A percentile compares a stretch with the other conserved stretches of the same genome.
These are phyloP conservation scores for Orbilia oligospora DNA, from an alignment of 2,329 filamentous ascomycete species.

Conservation along the genomic window DNA sequence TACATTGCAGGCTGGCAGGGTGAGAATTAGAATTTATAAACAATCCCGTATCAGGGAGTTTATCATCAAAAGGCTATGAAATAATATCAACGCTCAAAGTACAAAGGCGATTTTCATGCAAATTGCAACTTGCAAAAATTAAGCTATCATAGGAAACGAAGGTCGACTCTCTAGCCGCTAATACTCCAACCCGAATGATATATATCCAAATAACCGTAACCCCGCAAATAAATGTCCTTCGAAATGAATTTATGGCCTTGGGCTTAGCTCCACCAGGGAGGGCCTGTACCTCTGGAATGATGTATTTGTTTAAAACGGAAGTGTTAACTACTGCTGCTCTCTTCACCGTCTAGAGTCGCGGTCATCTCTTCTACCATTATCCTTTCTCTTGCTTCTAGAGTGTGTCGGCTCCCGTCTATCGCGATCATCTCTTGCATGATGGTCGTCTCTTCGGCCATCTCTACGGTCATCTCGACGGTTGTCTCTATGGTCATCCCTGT, in stretches of 20 bases:
- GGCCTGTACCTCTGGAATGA: not conserved
- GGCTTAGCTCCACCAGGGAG: constrained; percentile 40
- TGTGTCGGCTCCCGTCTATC: constrained; percentile 30
- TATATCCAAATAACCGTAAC: not conserved
- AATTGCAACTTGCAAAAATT: not conserved
- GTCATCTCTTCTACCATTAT: constrained; percentile 37
- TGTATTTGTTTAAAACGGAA: not conserved
- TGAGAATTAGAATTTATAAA: not conserved
- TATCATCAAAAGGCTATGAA: not conserved
- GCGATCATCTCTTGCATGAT: constrained; percentile 1
- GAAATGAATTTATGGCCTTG: not conserved
- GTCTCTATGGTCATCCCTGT: constrained; percentile 23
- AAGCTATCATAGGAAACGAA: constrained; percentile 2
- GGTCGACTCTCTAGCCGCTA: not conserved
- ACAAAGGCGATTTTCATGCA: not conserved
- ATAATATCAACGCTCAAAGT: not conserved
- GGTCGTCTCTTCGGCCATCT: constrained; percentile 14
- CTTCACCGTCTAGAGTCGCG: constrained; percentile 35
- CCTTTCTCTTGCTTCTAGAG: constrained; percentile 32
- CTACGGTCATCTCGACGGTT: constrained; percentile 4
- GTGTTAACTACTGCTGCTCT: not conserved
- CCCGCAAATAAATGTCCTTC: constrained; percentile 4
- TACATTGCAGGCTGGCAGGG: not conserved
- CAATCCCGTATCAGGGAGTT: not conserved
- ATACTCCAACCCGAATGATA: not conserved